Conservation (phyloP, 305 asterid species). For the Fraxinus dipetala region DNA sequence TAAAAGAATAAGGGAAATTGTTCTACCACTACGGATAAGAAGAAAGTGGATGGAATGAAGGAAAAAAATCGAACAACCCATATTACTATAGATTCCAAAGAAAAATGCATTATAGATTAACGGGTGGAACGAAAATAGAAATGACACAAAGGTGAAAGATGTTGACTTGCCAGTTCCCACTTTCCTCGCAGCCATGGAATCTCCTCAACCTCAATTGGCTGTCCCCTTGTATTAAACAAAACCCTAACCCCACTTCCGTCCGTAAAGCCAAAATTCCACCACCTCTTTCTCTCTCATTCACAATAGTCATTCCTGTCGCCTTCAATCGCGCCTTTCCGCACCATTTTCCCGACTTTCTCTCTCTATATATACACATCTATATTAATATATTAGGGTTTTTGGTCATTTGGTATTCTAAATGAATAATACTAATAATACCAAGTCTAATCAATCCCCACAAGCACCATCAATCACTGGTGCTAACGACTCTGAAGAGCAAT, state of each 20-base stretch:
- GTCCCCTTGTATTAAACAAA: constrained; percentile 17
- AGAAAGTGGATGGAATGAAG: no score
- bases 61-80: no score
- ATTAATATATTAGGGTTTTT: constrained; percentile 54
- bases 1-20: no score
- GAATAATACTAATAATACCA: constrained; percentile 45
- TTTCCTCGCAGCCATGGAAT: constrained; percentile 26
- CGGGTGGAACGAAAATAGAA: not conserved
- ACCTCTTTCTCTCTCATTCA: constrained; percentile 28
- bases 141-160: not conserved
- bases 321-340: constrained; percentile 69
- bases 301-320: constrained; percentile 93
- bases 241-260: constrained; percentile 50
- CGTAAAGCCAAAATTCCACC: constrained; percentile 16
- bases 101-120: no score
- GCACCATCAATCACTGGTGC: constrained; percentile 40
- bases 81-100: no score
- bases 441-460: constrained; percentile 43
- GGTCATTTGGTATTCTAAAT: constrained; percentile 43
- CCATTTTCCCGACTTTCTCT: constrained; percentile 32
- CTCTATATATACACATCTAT: constrained; percentile 13
- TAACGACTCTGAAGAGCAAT: constrained; percentile 54
- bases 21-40: no score
- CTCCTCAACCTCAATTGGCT: constrained; percentile 21
- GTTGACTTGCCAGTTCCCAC: not conserved